Base-by-base conservation (phyloP, 352 stramenopile species). In the Pythium aquatile region DNA sequence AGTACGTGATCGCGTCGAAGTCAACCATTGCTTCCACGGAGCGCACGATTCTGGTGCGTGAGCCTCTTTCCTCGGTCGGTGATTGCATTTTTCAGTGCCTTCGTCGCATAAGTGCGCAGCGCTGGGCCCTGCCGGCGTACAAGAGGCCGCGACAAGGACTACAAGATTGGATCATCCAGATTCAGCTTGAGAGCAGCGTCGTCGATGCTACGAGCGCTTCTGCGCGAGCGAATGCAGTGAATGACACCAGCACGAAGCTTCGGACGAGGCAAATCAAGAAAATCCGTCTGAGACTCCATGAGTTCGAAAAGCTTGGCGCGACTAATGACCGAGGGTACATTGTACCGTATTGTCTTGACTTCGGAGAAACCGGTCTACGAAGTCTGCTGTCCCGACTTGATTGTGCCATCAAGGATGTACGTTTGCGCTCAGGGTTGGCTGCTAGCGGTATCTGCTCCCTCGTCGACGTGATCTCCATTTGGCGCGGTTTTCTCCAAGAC, bases 341-440 rank as follows among this genome's bases (percentile, higher is more conserved):
- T 35, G 72, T 90, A 39, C 83, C 83, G 1, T 92, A 88, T 66
- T 86, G 70, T 40, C 58, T 84, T 10, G 79, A 89, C 60, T 89
- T 90, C 61, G 58, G 72, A 11, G 75, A 86, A 35, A 26, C 67
- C 5, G 76, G 79, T n/a, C 35, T 87, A 20, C 42, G 80, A 5
- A 54, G 32, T 14, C 26, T 73, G 5, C 29, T 73, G 5, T 24
- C 13, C 14, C 32, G 53, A 47, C 46, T 72, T 28, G 47, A 55
- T 49, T 49, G 63, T 32, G 56, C 55, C 14, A 44, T 54, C 5
- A 29, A 32, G 3, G 40, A 44, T 9, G 10, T 63, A 9, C 20
- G 29, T 42, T n/a, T 28, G 8, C 16, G 49, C 4, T 14, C 30
- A 5, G 29, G 5, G 13, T 29, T 17, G 8, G 33, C 44, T 11